Evolutionary conservation across 2,329 filamentous ascomycete species (phyloP).

Genomic region (Paecilomyces sp.): DNA sequence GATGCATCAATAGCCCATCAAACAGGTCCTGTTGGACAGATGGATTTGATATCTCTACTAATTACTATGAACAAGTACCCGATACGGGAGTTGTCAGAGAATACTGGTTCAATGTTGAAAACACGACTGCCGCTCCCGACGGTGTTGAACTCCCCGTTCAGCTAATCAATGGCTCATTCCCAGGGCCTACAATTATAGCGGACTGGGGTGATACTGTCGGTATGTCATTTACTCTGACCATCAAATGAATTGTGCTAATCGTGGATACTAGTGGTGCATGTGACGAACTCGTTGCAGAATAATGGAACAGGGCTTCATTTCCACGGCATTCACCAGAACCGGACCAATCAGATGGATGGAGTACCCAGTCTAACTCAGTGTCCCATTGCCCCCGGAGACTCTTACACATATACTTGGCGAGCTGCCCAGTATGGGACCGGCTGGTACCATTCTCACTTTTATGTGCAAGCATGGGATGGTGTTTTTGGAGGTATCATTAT

Average conservation of each 20-base stretch:
- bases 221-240: not conserved
- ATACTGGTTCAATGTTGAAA: slow-evolving; percentile 39
- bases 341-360: slow-evolving; percentile 24
- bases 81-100: slow-evolving; percentile 26
- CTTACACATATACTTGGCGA: slow-evolving; percentile 30
- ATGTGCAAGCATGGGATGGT: slow-evolving; percentile 42
- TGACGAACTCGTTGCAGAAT: not conserved
- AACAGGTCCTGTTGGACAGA: not conserved
- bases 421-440: slow-evolving; percentile 29
- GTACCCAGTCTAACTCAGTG: slow-evolving; percentile 31
- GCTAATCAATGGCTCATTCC: slow-evolving; percentile 41
- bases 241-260: not conserved
- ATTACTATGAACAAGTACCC: slow-evolving; percentile 10
- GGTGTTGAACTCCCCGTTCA: slow-evolving; percentile 34
- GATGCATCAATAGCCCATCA: not conserved
- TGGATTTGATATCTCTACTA: not conserved
- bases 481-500: slow-evolving; percentile 52
- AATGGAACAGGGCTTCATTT: slow-evolving; percentile 8
- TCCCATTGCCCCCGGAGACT: slow-evolving; percentile 26
- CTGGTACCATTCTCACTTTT: slow-evolving; percentile 30
- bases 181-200: slow-evolving; percentile 40
- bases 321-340: slow-evolving; percentile 26
- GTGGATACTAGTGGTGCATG: not conserved
- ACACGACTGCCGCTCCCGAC: slow-evolving; percentile 39
- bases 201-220: slow-evolving; percentile 25